Evolutionary conservation across 805 yeast species (phyloP), one percentile per base, ranked within the genome.

Genomic region (Ogataea saltuana): DNA sequence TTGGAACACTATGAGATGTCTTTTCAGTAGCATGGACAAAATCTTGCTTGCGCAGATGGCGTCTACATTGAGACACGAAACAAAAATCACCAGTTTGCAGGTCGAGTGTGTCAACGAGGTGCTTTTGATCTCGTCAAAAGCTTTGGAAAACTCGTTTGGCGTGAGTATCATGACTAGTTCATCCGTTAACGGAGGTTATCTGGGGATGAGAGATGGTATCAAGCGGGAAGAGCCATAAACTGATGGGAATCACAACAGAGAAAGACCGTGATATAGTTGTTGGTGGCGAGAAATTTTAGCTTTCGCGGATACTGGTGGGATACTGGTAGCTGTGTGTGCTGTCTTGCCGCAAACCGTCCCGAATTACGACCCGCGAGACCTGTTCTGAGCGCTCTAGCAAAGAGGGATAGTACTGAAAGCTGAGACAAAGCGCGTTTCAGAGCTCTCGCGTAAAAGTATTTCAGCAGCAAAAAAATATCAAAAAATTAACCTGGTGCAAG

Each of bases 101-200:
- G 96, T 84, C n/a, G 96, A 84, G 63, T 90, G 97, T 11, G 96
- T 83, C 41, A 88, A 66, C 3, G 95, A 83, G n/a, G 85, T 76
- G 42, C 72, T 69, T 53, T 80, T 72, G 48, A 91, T 82, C 39
- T 76, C 81, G 39, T 76, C 73, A 65, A 88, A 89, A 10, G 85
- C 83, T 48, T 64, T 68, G 12, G 78, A 74, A 62, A 85, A 87
- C 62, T 84, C 76, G 25, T 75, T 71, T 11, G 95, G 87, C 37
- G 78, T 73, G 44, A 90, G 76, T 60, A 83, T 81, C 99, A 91
- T 91, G 22, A 17, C 29, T 16, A n/a, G n/a, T n/a, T n/a, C n/a
- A n/a, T n/a, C n/a, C n/a, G n/a, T n/a, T n/a, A n/a, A n/a, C n/a
- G n/a, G n/a, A n/a, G n/a, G n/a, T n/a, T n/a, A n/a, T n/a, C n/a